Evolutionary conservation across 495 filamentous ascomycete genomes (phyloP), one percentile per base, ranked within the genome.

Genomic region (Daldinia caldariorum): DNA sequence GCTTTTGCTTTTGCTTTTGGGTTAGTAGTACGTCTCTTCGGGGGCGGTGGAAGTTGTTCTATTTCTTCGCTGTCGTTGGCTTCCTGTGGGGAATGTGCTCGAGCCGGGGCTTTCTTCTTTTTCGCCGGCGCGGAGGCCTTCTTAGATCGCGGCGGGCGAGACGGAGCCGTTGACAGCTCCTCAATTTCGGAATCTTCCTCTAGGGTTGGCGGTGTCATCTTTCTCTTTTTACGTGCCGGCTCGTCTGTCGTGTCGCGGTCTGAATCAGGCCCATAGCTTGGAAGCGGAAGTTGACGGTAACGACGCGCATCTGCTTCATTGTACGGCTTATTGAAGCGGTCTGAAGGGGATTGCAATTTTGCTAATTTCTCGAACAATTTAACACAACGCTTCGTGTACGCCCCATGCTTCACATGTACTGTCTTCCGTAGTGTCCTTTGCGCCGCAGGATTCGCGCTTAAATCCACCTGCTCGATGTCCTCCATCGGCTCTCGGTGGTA

Each of bases 371-470:
- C 75, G 45, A 86, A 79, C 8, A 86, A 50, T 41, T 62, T 77
- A 3, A 87, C 82, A 34, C 70, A 83, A 47, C 80, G 72, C 61
- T 79, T 84, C 1, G 84, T 84, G 61, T 79, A 76, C 18, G 79
- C 64, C 14, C 85, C 83, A 64, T 87, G 85, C 39, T 77, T 75
- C 29, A 87, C 31, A 34, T 78, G 60, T 31, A 73, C 73, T 2
- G 80, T 82, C 26, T 78, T 81, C 34, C 79, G 76, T 8, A 81
- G 75, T 8, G 63, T 70, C 61, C 84, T 76, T 56, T 84, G 84
- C 22, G 77, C 69, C 14, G 45, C 45, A 16, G 81, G 75, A 49
- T 82, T 73, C 13, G 75, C 68, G 16, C 64, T 77, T 16, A 85
- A 37, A 62, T 76, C 77, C 35, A 77, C 72, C 51, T 76, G 66